Evolutionary conservation across 495 filamentous ascomycete species (phyloP).

Genomic region (Hypoxylon rickii): DNA sequence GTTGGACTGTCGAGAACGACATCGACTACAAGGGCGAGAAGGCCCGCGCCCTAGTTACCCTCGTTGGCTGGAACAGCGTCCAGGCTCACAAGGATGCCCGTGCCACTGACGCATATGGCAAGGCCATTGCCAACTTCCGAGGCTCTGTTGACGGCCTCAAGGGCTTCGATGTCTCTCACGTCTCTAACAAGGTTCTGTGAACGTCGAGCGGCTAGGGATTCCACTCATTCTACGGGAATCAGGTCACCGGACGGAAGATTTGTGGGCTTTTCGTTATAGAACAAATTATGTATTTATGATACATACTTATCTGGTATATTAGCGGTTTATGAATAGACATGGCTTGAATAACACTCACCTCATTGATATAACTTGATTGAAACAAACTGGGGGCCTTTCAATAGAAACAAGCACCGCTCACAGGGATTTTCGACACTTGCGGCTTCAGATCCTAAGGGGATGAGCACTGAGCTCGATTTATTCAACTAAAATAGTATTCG

Average conservation of each 20-base stretch:
- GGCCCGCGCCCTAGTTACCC: constrained; percentile 11
- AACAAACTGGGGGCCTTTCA: too few species aligned
- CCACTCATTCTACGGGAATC: too few species aligned
- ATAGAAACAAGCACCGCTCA: too few species aligned
- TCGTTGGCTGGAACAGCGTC: constrained; percentile 28
- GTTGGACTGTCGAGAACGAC: constrained; percentile 23
- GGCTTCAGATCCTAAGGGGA: too few species aligned
- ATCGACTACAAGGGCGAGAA: constrained; percentile 18
- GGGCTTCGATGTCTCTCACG: constrained; percentile 15
- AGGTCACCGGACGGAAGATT: too few species aligned
- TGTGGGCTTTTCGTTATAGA: not conserved
- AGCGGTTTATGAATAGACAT: constrained; percentile 16
- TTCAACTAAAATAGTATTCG: not conserved
- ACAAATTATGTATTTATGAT: too few species aligned
- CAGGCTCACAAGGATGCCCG: constrained; percentile 13
- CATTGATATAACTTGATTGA: too few species aligned
- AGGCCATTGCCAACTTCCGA: constrained; percentile 5
- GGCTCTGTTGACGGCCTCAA: constrained; percentile 5
- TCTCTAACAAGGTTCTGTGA: constrained; percentile 14
- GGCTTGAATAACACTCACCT: too few species aligned
- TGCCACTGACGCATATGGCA: constrained; percentile 2
- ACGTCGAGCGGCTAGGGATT: not conserved
- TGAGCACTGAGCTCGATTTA: constrained; percentile 1
- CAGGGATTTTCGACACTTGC: too few species aligned
- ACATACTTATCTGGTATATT: too few species aligned